Base-by-base conservation (phyloP, 306 rosid genomes). In the Malus orientalis region DNA sequence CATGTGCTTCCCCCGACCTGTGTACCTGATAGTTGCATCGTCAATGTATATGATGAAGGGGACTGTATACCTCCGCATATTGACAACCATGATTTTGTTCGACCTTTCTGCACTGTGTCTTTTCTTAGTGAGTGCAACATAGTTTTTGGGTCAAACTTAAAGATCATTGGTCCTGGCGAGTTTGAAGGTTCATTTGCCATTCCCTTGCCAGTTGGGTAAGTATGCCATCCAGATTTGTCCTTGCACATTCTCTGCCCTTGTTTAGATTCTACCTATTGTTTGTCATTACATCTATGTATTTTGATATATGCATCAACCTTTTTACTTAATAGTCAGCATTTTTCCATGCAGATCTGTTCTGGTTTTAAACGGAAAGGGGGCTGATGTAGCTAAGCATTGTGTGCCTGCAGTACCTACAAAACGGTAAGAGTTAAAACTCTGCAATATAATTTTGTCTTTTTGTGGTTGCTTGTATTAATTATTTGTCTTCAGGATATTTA, bases 41-140 rank as follows among this genome's bases (percentile, higher is more conserved):
- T 96, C 62, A 96, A 96, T 84, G 82, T 96, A 61, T 96, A 96
- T 45, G 93, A 96, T 6, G 94, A 96, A 86, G 99, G 96, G 77
- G 98, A 96, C 82, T 96, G 96, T 38, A 91, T 96, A 79, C 99
- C 99, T 74, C 98, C 99, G 2, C 99, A 96, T 78, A 86, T 93
- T 51, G 99, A 96, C 86, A 96, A 86, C 83, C 99, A 91, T 63
- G 99, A 96, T 78, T 92, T 96, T 80, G 90, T 93, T 77, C 89
- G 99, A 73, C 99, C 98, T 22, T 96, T 96, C 78, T 96, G 99
- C 78, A 96, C 99, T 0, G 97, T 96, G 25, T 96, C 99, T 14
- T 93, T 96, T 84, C 96, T 96, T 61, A 93, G 99, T 18, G 93
- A 96, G 77, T 96, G 99, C 79, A 3, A 87, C 71, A 96, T 96